Percentiles rank a stretch among this genome's conserved stretches.
These are phyloP conservation scores for Marasmius tenuissimus DNA, from an alignment of 1,284 basidiomycete genomes.

Conservation along the genomic window DNA sequence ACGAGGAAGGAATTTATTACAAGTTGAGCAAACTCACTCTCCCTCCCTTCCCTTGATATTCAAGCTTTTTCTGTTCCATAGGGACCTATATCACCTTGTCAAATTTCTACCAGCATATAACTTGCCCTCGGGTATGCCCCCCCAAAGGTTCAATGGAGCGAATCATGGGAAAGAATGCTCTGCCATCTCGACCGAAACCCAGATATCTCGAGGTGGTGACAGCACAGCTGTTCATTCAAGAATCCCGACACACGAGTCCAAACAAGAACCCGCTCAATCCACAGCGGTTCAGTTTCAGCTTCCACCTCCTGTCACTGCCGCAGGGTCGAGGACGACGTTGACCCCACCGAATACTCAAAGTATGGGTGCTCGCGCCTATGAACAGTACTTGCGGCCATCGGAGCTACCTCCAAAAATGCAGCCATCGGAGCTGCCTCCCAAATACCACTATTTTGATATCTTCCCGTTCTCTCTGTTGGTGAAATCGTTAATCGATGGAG, in stretches of 20 bases:
- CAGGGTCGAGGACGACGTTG: too few species aligned
- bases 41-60: neutral
- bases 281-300: too few species aligned
- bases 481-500: constrained; percentile 40
- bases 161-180: neutral
- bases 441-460: constrained; percentile 61
- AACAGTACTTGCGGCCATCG: too few species aligned
- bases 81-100: constrained; percentile 64
- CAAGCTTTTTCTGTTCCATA: constrained; percentile 19
- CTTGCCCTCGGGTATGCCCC: constrained; percentile 54
- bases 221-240: too few species aligned
- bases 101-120: constrained; percentile 70
- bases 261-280: too few species aligned
- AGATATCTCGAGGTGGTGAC: too few species aligned
- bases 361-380: neutral
- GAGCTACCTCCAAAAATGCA: too few species aligned
- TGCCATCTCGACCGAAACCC: constrained; percentile 4
- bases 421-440: constrained; percentile 62
- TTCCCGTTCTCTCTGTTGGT: constrained; percentile 72
- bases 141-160: constrained; percentile 21
- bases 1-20: constrained; percentile 65
- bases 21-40: constrained; percentile 28
- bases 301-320: too few species aligned
- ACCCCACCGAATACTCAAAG: neutral
- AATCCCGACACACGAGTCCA: too few species aligned